phyloP scores from a whole-genome alignment of 2,329 filamentous ascomycete genomes.

The Penicillium corylophilum region DNA sequence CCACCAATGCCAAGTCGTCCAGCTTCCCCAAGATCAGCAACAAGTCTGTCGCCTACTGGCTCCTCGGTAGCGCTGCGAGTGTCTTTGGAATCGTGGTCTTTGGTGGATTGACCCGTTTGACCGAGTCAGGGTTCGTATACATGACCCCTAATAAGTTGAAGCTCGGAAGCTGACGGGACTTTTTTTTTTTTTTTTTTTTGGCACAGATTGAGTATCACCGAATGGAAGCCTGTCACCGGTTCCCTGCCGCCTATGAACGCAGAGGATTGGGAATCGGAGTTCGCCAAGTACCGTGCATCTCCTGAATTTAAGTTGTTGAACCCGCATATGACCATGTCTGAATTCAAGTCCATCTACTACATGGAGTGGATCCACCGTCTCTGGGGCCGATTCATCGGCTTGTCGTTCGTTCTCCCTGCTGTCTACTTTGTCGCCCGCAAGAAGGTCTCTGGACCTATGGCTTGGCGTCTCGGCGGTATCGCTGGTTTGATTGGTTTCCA shows the following conservation, averaged over 20 bases:
- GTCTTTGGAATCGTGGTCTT: slow-evolving; percentile 98
- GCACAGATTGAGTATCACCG: slow-evolving; percentile 85
- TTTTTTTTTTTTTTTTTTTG: neutral
- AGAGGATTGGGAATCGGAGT: slow-evolving; percentile 88
- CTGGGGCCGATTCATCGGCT: slow-evolving; percentile 88
- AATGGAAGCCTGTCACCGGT: slow-evolving; percentile 97
- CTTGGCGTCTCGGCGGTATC: slow-evolving; percentile 75
- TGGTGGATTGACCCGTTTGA: slow-evolving; percentile 87
- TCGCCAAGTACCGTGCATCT: slow-evolving; percentile 85
- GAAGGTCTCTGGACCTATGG: slow-evolving; percentile 75
- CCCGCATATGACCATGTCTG: slow-evolving; percentile 83
- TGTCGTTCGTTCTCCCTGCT: slow-evolving; percentile 85
- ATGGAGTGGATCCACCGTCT: slow-evolving; percentile 98
- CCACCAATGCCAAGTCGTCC: slow-evolving; percentile 30
- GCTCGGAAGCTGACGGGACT: slow-evolving; percentile 12
- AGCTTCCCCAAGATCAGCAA: slow-evolving; percentile 63
- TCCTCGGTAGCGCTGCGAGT: slow-evolving; percentile 84
- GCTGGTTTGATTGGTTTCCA: slow-evolving; percentile 90
- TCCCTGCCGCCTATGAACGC: slow-evolving; percentile 77
- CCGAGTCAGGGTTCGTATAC: slow-evolving; percentile 76
- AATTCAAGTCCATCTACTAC: slow-evolving; percentile 99
- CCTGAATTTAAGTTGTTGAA: slow-evolving; percentile 93
- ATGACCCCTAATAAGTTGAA: neutral
- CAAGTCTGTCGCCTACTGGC: slow-evolving; percentile 84
- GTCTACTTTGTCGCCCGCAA: slow-evolving; percentile 82